These are phyloP conservation scores for Xylaria sp. DNA, from an alignment of 2,329 filamentous ascomycete species.

Conservation along the genomic window DNA sequence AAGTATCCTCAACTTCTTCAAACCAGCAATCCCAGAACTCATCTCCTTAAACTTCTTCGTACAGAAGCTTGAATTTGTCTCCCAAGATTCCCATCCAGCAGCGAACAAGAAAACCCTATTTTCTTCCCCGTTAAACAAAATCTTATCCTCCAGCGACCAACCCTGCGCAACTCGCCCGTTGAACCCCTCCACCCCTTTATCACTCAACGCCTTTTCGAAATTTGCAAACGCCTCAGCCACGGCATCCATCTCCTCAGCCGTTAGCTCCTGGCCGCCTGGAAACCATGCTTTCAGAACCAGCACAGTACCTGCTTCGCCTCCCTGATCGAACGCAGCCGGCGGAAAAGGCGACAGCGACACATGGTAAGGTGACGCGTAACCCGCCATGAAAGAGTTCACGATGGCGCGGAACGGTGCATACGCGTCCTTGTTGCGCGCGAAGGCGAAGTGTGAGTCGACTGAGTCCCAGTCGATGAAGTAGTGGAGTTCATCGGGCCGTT, in stretches of 20 bases:
- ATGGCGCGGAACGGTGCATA: slow-evolving; percentile 36
- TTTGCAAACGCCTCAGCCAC: slow-evolving; percentile 2
- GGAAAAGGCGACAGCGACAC: slow-evolving; percentile 38
- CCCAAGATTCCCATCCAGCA: slow-evolving; percentile 42
- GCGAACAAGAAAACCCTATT: slow-evolving; percentile 37
- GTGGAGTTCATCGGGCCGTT: slow-evolving; percentile 31
- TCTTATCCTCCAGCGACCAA: slow-evolving; percentile 41
- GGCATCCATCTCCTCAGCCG: slow-evolving; percentile 17
- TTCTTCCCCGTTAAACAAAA: slow-evolving; percentile 36
- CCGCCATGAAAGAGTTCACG: slow-evolving; percentile 20
- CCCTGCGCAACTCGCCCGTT: slow-evolving; percentile 39
- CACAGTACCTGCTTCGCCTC: slow-evolving; percentile 18
- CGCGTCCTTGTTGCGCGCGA: slow-evolving; percentile 29
- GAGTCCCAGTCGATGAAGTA: slow-evolving; percentile 46
- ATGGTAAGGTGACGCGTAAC: slow-evolving; percentile 36
- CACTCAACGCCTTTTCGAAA: slow-evolving; percentile 24
- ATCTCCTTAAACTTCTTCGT: slow-evolving; percentile 34
- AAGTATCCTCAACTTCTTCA: slow-evolving; percentile 37
- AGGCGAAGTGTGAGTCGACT: slow-evolving; percentile 39
- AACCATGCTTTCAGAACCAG: slow-evolving; percentile 43
- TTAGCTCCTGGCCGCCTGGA: slow-evolving; percentile 4
- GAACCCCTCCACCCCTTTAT: slow-evolving; percentile 12
- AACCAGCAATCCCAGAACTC: slow-evolving; percentile 28
- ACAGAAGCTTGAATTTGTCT: slow-evolving; percentile 35
- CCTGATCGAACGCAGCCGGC: slow-evolving; percentile 29